Conservation (phyloP, 495 filamentous ascomycete genomes). For the Penicillium bialowiezense region DNA sequence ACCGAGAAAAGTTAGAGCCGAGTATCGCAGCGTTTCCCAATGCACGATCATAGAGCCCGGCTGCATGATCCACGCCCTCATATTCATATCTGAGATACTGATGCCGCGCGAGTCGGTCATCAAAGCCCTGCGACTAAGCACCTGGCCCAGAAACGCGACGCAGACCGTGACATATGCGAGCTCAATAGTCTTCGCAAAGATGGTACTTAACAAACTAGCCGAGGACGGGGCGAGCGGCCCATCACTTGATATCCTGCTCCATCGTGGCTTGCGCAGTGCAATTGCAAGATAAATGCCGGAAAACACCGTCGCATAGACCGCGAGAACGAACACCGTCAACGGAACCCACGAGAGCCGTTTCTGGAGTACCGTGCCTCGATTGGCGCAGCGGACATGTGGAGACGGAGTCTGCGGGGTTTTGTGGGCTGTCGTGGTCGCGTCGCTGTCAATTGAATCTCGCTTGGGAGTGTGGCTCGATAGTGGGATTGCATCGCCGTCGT, state of each 20-base stretch:
- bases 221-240: conserved; percentile 50
- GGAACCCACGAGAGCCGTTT: conserved; percentile 55
- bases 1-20: conserved; percentile 58
- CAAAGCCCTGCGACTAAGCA: conserved; percentile 62
- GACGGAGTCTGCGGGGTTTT: conserved; percentile 4
- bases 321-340: conserved; percentile 54
- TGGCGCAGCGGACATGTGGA: conserved; percentile 18
- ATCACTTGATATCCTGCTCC: conserved; percentile 46
- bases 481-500: conserved; percentile 10
- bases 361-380: conserved; percentile 21
- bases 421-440: conserved; percentile 8
- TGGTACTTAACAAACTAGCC: conserved; percentile 57
- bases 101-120: conserved; percentile 54
- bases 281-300: conserved; percentile 62
- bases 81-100: conserved; percentile 67
- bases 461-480: too few relatives aligned
- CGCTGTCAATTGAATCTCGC: background rate
- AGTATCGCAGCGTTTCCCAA: conserved; percentile 58
- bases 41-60: conserved; percentile 67
- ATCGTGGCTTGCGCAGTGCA: conserved; percentile 58
- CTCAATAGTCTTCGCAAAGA: conserved; percentile 73
- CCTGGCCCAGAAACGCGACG: conserved; percentile 70
- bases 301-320: conserved; percentile 63
- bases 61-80: conserved; percentile 61
- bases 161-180: conserved; percentile 74